Evolutionary conservation across 2,329 filamentous ascomycete genomes (phyloP), one percentile per base, ranked within the genome.

Genomic region (Aspergillus vadensis): DNA sequence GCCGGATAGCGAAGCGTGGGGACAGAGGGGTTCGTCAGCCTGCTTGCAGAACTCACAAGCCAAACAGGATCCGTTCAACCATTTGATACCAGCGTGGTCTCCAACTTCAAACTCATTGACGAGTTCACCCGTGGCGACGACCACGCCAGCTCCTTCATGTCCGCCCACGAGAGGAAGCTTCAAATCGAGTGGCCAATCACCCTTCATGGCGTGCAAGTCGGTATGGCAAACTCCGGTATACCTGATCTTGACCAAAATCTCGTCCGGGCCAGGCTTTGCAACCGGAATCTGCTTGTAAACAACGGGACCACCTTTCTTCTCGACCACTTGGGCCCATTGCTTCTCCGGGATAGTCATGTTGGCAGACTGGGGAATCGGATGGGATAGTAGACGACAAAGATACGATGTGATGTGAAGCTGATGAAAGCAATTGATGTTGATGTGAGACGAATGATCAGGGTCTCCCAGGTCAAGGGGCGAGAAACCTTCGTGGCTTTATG

Each of bases 221-320:
- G 92, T 96, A 82, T 96, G 92, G 84, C 92, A 96, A 68, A 96
- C 92, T 74, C 92, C 92, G 27, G 89, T 91, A 83, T 86, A 96
- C 78, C 92, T 92, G 84, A 96, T 86, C 80, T 96, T 94, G 80
- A 97, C 82, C 66, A 97, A 89, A 68, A 97, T 91, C 80, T 97
- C 91, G 80, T 96, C 92, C 55, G 92, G 89, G 21, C 88, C 91
- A 41, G 93, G 93, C 76, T 88, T 86, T 64, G 83, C 83, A 55
- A 96, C 92, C 67, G 91, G 88, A 71, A 97, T 94, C 80, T 77
- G 71, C 63, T 78, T 79, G 74, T 76, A 77, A 51, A 73, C 67
- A n/a, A 75, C 82, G 82, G 88, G 86, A 58, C 88, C 88, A 68
- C 91, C 92, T 59, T 84, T 88, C 83, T 92, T 86, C 79, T 96